phyloP scores from a whole-genome alignment of 768 basidiomycete species.

The Mycena galericulata region DNA sequence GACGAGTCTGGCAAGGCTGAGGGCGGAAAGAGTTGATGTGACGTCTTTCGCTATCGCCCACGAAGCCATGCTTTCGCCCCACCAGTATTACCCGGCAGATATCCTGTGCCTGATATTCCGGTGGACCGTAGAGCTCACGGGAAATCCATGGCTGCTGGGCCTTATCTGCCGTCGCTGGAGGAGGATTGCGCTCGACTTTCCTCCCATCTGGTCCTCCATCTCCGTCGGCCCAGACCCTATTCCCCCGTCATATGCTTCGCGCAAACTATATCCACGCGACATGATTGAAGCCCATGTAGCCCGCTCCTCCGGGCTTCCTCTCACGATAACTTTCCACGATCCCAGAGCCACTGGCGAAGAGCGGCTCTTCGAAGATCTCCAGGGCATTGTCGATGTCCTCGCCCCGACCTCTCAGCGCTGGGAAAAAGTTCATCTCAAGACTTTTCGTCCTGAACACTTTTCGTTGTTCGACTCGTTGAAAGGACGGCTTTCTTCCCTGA shows the following conservation, averaged over 20 bases:
- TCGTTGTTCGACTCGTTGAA: neutral
- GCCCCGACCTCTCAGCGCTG: no score
- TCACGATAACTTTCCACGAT: neutral
- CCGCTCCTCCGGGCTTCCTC: neutral
- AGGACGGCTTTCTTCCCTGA: neutral
- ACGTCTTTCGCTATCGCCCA: neutral
- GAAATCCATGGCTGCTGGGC: neutral
- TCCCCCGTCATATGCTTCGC: neutral
- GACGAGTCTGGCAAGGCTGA: neutral
- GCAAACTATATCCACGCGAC: neutral
- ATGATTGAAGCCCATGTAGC: neutral
- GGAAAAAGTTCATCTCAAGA: no score
- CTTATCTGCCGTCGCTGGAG: neutral
- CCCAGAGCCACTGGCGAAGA: neutral
- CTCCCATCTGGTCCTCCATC: neutral
- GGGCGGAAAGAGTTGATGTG: neutral
- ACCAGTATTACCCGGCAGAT: neutral
- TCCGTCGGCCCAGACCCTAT: neutral
- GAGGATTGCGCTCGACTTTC: neutral
- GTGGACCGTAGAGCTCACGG: neutral
- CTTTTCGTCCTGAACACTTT: neutral
- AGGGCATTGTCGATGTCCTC: neutral
- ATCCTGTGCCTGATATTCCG: neutral
- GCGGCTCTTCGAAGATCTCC: no score
- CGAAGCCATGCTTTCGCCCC: neutral